These are phyloP conservation scores for Lactarius pseudohatsudake DNA, from an alignment of 768 basidiomycete genomes.

Conservation along the genomic window DNA sequence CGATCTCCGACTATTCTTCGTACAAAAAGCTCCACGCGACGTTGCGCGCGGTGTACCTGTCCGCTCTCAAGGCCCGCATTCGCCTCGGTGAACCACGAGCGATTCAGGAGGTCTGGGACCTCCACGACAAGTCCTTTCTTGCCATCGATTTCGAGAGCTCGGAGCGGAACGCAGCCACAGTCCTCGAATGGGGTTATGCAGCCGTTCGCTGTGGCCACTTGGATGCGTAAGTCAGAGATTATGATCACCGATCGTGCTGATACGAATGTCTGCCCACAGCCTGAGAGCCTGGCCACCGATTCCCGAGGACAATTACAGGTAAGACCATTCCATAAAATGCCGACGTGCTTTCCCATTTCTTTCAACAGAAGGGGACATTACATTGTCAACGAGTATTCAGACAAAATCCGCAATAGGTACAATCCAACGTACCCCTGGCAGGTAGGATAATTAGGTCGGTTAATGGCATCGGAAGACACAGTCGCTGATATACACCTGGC, in stretches of 20 bases:
- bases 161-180: slow-evolving; percentile 66
- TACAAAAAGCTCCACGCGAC: slow-evolving; percentile 73
- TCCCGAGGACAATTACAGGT: slow-evolving; percentile 79
- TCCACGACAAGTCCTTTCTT: slow-evolving; percentile 70
- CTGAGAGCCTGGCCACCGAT: slow-evolving; percentile 73
- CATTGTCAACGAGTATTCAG: slow-evolving; percentile 66
- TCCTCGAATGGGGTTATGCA: slow-evolving; percentile 82
- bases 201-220: slow-evolving; percentile 73
- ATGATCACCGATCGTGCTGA: neutral
- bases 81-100: slow-evolving; percentile 64
- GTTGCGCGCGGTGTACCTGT: slow-evolving; percentile 64
- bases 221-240: slow-evolving; percentile 52
- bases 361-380: slow-evolving; percentile 62
- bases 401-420: slow-evolving; percentile 61
- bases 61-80: slow-evolving; percentile 64
- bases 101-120: slow-evolving; percentile 66
- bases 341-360: slow-evolving; percentile 22
- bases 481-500: slow-evolving; percentile 14
- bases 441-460: slow-evolving; percentile 44
- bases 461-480: slow-evolving; percentile 27
- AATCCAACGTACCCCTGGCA: slow-evolving; percentile 70
- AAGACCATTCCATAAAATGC: neutral
- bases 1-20: slow-evolving; percentile 61
- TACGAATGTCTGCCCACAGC: slow-evolving; percentile 37
- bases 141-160: slow-evolving; percentile 75